Evolutionary conservation across 2,329 filamentous ascomycete species (phyloP).

Genomic region (Lachnellula suecica): DNA sequence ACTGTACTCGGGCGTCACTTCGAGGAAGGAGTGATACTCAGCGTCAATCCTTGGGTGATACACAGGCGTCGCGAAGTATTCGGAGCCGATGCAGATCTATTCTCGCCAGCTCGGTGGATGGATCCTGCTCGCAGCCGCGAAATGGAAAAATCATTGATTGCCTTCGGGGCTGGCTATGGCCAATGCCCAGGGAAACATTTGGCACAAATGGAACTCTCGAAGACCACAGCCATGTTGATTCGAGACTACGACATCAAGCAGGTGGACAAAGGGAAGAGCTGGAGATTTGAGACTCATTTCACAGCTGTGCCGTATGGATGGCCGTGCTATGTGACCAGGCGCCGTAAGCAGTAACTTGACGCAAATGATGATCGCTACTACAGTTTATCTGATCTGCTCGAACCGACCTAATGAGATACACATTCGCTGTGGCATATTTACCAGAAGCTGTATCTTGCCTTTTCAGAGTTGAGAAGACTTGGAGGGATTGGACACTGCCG

Average conservation of each 20-base stretch:
- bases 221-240: conserved; percentile 34
- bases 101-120: conserved; percentile 37
- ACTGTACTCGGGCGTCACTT: conserved; percentile 33
- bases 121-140: conserved; percentile 20
- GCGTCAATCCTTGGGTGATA: conserved; percentile 36
- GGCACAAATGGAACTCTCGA: conserved; percentile 36
- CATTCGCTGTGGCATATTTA: no score
- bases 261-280: conserved; percentile 28
- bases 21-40: conserved; percentile 30
- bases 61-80: conserved; percentile 32
- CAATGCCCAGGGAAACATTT: conserved; percentile 37
- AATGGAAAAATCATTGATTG: conserved; percentile 28
- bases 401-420: no score
- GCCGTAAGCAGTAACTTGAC: neutral
- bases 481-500: no score
- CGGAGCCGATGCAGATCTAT: conserved; percentile 33
- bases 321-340: conserved; percentile 18
- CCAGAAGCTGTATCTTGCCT: no score
- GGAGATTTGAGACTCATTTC: conserved; percentile 35
- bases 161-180: conserved; percentile 38
- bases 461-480: no score
- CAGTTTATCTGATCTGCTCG: no score
- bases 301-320: conserved; percentile 31
- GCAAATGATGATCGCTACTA: no score
- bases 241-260: conserved; percentile 35